Conservation (phyloP, 1,139 yeast species). For the Candida sojae region DNA sequence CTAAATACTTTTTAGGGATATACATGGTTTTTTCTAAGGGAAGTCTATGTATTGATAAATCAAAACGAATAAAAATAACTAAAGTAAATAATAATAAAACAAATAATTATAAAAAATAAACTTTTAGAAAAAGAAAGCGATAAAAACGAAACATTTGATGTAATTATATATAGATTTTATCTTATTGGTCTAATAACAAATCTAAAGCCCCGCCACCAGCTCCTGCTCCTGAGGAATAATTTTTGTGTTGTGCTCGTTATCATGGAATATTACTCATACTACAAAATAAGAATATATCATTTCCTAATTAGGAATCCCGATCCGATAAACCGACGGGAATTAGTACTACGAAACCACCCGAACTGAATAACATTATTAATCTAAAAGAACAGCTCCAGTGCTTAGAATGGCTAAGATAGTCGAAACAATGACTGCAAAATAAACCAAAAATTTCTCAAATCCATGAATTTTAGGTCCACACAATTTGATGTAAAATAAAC, state of each 20-base stretch:
- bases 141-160: background rate
- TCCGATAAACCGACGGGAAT: slow-evolving; percentile 1
- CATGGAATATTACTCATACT: too few relatives aligned
- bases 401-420: slow-evolving; percentile 34
- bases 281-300: too few relatives aligned
- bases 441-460: slow-evolving; percentile 25
- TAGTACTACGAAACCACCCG: too few relatives aligned
- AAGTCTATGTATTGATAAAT: background rate
- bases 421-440: slow-evolving; percentile 24
- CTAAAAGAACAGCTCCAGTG: slow-evolving; percentile 42
- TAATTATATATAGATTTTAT: background rate
- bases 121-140: too few relatives aligned
- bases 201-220: too few relatives aligned
- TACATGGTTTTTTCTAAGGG: slow-evolving; percentile 21
- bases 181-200: background rate
- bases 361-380: slow-evolving; percentile 12
- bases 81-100: background rate
- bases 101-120: background rate
- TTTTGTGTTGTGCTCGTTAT: too few relatives aligned
- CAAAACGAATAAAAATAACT: background rate
- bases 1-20: slow-evolving; percentile 30
- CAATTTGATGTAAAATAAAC: slow-evolving; percentile 50
- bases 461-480: slow-evolving; percentile 25
- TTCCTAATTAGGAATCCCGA: slow-evolving; percentile 7
- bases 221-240: too few relatives aligned